A percentile compares a stretch with the other conserved stretches of the same genome.
These are phyloP conservation scores for Jimgerdemannia flammicorona DNA, from an alignment of 192 early-diverging fungal genomes.

Conservation along the genomic window DNA sequence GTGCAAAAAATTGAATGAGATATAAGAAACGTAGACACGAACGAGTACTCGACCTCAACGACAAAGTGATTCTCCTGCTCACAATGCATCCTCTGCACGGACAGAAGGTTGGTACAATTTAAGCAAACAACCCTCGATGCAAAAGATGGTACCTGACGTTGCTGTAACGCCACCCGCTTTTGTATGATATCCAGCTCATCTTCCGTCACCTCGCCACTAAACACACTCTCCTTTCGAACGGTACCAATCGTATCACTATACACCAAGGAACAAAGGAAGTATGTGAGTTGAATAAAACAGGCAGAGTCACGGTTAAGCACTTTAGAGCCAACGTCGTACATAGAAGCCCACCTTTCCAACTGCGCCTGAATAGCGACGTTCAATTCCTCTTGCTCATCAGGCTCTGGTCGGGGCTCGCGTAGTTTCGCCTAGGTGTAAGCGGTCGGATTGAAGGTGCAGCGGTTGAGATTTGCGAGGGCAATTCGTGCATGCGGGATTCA, in stretches of 20 bases:
- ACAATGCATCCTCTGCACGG: neutral
- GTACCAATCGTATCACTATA: constrained; percentile 67
- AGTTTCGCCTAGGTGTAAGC: constrained; percentile 10
- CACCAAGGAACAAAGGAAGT: neutral
- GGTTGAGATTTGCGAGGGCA: neutral
- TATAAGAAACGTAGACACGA: neutral
- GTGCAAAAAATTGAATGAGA: neutral
- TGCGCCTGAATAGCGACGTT: constrained; percentile 6
- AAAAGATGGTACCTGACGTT: constrained; percentile 55
- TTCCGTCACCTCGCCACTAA: constrained; percentile 87
- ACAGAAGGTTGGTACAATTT: neutral
- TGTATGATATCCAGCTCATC: constrained; percentile 89
- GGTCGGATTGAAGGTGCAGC: neutral
- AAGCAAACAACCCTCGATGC: neutral
- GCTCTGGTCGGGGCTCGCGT: constrained; percentile 6
- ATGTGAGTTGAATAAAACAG: neutral
- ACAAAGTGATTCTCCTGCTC: neutral
- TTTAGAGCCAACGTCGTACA: constrained; percentile 4
- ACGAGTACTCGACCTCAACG: neutral
- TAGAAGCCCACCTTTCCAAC: constrained; percentile 10
- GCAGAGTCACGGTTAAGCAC: neutral
- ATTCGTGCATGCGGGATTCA: neutral
- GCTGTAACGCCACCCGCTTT: constrained; percentile 86
- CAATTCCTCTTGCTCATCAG: constrained; percentile 10
- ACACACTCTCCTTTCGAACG: constrained; percentile 83